Conservation (phyloP, 306 rosid genomes). For the Lagenaria siceraria region DNA sequence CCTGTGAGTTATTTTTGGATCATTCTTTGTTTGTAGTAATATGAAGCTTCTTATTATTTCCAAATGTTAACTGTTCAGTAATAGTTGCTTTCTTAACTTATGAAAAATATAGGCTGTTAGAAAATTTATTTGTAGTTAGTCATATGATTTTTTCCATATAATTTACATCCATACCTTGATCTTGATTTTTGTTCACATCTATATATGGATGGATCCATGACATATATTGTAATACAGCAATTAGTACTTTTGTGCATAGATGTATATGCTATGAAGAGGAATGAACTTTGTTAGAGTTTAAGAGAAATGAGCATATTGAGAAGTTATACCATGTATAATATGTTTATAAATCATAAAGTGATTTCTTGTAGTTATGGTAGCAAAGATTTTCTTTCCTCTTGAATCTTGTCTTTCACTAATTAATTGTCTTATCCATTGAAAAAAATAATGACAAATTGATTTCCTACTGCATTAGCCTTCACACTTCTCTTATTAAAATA, state of each 20-base stretch:
- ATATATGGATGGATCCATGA: background rate
- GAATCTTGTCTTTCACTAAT: background rate
- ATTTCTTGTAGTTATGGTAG: background rate
- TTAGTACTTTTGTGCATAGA: background rate
- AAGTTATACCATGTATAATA: background rate
- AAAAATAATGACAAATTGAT: background rate
- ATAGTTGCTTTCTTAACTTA: background rate
- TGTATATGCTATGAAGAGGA: background rate
- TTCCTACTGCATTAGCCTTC: background rate
- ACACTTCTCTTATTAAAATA: background rate
- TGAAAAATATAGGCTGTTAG: background rate
- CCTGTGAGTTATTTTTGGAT: slow-evolving; percentile 56
- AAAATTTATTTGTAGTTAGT: background rate
- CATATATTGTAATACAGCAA: background rate
- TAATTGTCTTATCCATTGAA: background rate
- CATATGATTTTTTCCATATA: background rate
- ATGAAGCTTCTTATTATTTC: background rate
- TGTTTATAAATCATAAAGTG: background rate
- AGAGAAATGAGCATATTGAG: background rate
- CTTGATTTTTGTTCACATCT: background rate
- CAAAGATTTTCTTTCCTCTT: background rate
- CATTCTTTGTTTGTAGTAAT: background rate
- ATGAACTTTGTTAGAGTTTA: background rate
- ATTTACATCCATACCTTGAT: background rate
- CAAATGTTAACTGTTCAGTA: background rate